These are phyloP conservation scores for Ustilago xerochloae DNA, from an alignment of 1,284 basidiomycete genomes.

Conservation along the genomic window DNA sequence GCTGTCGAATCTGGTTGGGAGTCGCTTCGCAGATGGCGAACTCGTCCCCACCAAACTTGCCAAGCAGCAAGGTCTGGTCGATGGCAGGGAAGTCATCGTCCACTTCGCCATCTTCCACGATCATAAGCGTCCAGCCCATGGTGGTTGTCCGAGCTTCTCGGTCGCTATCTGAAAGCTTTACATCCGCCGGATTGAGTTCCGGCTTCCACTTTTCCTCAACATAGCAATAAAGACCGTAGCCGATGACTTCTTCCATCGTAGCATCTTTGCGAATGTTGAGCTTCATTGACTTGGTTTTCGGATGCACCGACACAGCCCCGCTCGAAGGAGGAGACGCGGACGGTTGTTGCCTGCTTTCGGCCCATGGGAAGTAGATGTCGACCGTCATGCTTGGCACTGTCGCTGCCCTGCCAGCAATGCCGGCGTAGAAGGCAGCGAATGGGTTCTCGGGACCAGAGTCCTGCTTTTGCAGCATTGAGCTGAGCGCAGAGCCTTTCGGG, in stretches of 20 bases:
- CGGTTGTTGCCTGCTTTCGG: constrained; percentile 68
- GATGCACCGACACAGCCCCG: constrained; percentile 47
- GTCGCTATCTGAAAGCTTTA: constrained; percentile 70
- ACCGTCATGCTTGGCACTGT: constrained; percentile 73
- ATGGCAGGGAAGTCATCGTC: constrained; percentile 98
- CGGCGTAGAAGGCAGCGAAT: constrained; percentile 69
- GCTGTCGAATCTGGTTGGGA: constrained; percentile 82
- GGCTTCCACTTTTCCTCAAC: constrained; percentile 88
- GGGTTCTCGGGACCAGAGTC: constrained; percentile 65
- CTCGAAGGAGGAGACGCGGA: constrained; percentile 35
- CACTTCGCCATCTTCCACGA: constrained; percentile 96
- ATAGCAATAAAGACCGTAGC: constrained; percentile 88
- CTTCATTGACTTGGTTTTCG: constrained; percentile 68
- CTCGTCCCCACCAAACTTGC: constrained; percentile 89
- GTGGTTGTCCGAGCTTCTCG: constrained; percentile 76
- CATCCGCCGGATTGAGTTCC: constrained; percentile 72
- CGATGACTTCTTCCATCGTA: constrained; percentile 93
- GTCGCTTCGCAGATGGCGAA: constrained; percentile 84
- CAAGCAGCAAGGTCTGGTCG: constrained; percentile 84
- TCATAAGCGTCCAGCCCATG: constrained; percentile 91
- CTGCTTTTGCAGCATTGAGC: constrained; percentile 47
- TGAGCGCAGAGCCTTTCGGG: constrained; percentile 46
- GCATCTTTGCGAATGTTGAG: constrained; percentile 84
- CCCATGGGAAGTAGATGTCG: constrained; percentile 88
- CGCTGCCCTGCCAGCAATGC: constrained; percentile 68